Conservation (phyloP, 1,284 basidiomycete species). For the Paramarasmius palmivorus region DNA sequence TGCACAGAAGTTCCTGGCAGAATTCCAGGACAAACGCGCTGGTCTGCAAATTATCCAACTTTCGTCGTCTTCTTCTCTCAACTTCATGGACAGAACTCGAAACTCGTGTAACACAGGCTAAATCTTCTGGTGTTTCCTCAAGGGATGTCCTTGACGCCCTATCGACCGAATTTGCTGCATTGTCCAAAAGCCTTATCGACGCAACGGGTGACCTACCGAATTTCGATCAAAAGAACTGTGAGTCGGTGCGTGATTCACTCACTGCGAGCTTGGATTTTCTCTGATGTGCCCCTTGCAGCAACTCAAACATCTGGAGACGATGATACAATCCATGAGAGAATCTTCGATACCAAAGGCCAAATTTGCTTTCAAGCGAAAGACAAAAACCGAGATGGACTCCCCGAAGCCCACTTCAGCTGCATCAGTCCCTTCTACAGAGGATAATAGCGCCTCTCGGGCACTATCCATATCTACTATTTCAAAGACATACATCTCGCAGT, state of each 20-base stretch:
- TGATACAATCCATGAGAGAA: slow-evolving; percentile 50
- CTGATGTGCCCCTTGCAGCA: slow-evolving; percentile 40
- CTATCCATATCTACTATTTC: no score
- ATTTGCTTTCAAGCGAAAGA: slow-evolving; percentile 73
- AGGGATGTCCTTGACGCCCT: slow-evolving; percentile 36
- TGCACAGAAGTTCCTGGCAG: no score
- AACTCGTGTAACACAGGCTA: slow-evolving; percentile 34
- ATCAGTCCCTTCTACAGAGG: slow-evolving; percentile 17
- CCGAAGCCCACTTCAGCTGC: background rate
- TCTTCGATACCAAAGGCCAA: slow-evolving; percentile 51
- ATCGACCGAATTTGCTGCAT: slow-evolving; percentile 45
- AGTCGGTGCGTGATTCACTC: slow-evolving; percentile 48
- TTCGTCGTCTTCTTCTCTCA: background rate
- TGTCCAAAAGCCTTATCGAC: slow-evolving; percentile 61
- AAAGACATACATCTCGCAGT: slow-evolving; percentile 11
- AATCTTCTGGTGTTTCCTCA: slow-evolving; percentile 19
- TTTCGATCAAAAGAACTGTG: slow-evolving; percentile 75
- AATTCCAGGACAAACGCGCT: no score
- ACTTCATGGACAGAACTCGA: slow-evolving; percentile 18
- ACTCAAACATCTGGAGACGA: slow-evolving; percentile 56
- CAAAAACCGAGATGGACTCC: slow-evolving; percentile 15
- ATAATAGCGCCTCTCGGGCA: slow-evolving; percentile 22
- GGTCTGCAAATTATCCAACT: background rate
- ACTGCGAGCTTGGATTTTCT: slow-evolving; percentile 2
- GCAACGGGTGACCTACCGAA: slow-evolving; percentile 63